These are phyloP conservation scores for Fusarium tupiense DNA, from an alignment of 2,329 filamentous ascomycete species.

Conservation along the genomic window DNA sequence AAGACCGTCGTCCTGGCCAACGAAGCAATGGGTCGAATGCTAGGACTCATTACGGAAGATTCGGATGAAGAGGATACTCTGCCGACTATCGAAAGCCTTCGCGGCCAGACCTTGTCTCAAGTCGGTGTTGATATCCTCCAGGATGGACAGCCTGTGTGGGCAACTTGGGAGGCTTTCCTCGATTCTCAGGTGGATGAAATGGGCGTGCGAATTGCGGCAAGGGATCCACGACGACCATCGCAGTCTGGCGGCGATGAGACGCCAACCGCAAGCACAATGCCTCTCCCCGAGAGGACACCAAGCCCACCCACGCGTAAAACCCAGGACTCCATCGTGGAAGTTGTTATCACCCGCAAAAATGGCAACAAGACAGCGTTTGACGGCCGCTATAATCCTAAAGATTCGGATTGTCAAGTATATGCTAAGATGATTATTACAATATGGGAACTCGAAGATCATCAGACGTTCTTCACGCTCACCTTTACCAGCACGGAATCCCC, in stretches of 20 bases:
- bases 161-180: slow-evolving; percentile 68
- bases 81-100: slow-evolving; percentile 66
- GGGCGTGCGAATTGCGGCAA: slow-evolving; percentile 43
- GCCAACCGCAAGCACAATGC: slow-evolving; percentile 45
- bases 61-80: slow-evolving; percentile 53
- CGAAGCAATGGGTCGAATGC: slow-evolving; percentile 76
- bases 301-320: slow-evolving; percentile 44
- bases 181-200: slow-evolving; percentile 61
- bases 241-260: slow-evolving; percentile 48
- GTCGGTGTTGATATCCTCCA: slow-evolving; percentile 79
- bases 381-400: slow-evolving; percentile 48
- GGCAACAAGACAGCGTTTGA: slow-evolving; percentile 53
- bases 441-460: slow-evolving; percentile 74
- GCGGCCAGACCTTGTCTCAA: slow-evolving; percentile 73
- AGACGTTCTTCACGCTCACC: slow-evolving; percentile 77
- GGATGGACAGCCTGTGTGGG: slow-evolving; percentile 69
- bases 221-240: slow-evolving; percentile 34
- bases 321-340: slow-evolving; percentile 73
- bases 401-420: slow-evolving; percentile 57
- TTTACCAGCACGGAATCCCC: slow-evolving; percentile 70
- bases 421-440: slow-evolving; percentile 82
- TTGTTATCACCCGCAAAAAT: slow-evolving; percentile 67
- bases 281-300: slow-evolving; percentile 48
- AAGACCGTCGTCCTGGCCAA: slow-evolving; percentile 80
- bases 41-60: slow-evolving; percentile 64